Percentiles rank a stretch among this genome's conserved stretches.
phyloP scores from a whole-genome alignment of 768 basidiomycete genomes.

The Melanogaster broomeanus region DNA sequence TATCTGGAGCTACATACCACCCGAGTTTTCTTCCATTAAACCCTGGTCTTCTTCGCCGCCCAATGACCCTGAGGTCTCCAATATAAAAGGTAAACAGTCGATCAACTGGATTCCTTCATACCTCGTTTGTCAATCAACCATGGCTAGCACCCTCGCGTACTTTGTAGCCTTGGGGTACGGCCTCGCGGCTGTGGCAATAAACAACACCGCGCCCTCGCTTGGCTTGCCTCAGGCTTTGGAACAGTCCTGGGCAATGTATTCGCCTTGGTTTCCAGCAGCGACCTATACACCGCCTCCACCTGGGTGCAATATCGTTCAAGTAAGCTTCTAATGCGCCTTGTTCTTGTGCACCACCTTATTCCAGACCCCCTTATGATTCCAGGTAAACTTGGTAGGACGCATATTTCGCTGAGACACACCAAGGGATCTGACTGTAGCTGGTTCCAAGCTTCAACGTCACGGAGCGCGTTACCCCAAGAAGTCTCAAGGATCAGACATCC shows the following conservation, averaged over 20 bases:
- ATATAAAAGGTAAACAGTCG: too few relatives aligned
- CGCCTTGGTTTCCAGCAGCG: slow-evolving; percentile 50
- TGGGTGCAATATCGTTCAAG: slow-evolving; percentile 52
- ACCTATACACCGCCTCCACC: slow-evolving; percentile 43
- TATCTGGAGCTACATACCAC: too few relatives aligned
- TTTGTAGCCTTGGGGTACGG: background rate
- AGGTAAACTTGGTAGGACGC: background rate
- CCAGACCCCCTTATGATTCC: too few relatives aligned
- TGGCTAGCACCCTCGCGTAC: too few relatives aligned
- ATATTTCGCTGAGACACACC: background rate
- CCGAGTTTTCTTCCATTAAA: too few relatives aligned
- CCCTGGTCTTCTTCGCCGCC: too few relatives aligned
- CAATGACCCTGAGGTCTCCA: too few relatives aligned
- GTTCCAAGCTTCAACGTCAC: slow-evolving; percentile 64
- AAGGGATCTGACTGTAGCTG: background rate
- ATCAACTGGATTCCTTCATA: too few relatives aligned
- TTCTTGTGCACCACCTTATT: too few relatives aligned
- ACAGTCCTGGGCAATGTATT: slow-evolving; percentile 53
- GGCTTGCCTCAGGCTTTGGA: background rate
- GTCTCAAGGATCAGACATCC: slow-evolving; percentile 42
- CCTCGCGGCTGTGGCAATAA: background rate
- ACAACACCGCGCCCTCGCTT: background rate
- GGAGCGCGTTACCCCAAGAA: slow-evolving; percentile 72
- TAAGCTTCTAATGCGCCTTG: slow-evolving; percentile 26
- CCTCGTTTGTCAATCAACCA: too few relatives aligned